Percentiles rank a stretch among this genome's conserved stretches.
Evolutionary conservation across 75 land plant genomes (phyloP).

Genomic region (Cryptomeria japonica): DNA sequence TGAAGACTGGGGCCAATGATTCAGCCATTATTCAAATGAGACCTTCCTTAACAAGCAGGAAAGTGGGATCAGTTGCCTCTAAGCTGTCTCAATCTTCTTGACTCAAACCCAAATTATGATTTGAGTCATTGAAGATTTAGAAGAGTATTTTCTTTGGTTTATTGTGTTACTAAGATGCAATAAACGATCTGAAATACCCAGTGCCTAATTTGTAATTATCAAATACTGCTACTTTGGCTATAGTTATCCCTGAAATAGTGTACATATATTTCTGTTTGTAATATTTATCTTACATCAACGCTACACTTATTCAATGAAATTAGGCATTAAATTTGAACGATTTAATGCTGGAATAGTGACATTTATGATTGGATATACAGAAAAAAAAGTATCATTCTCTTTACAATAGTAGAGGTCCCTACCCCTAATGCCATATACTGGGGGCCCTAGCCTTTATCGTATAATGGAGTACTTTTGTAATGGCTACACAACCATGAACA

Average conservation of each 20-base stretch:
- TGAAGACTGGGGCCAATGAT: slow-evolving; percentile 80
- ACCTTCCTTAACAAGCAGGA: slow-evolving; percentile 69
- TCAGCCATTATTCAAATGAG: slow-evolving; percentile 69
- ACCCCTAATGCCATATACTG: too few species aligned
- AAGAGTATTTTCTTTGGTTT: background rate
- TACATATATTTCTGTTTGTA: background rate
- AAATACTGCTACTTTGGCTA: background rate
- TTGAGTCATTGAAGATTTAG: background rate
- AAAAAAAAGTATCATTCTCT: background rate
- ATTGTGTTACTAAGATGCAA: background rate
- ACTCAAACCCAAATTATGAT: background rate
- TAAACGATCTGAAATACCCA: background rate
- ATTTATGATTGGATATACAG: background rate
- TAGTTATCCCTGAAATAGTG: background rate
- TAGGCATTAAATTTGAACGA: background rate
- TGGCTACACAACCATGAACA: too few species aligned
- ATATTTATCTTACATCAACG: background rate
- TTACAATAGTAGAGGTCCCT: too few species aligned
- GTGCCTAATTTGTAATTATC: background rate
- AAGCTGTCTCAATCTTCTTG: background rate
- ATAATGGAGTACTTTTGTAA: too few species aligned
- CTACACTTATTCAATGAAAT: background rate
- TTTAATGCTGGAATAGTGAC: background rate
- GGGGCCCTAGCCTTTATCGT: too few species aligned
- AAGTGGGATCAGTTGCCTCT: slow-evolving; percentile 1